Evolutionary conservation across 345 rosid species (phyloP).

Genomic region (Eucalyptus viminalis): DNA sequence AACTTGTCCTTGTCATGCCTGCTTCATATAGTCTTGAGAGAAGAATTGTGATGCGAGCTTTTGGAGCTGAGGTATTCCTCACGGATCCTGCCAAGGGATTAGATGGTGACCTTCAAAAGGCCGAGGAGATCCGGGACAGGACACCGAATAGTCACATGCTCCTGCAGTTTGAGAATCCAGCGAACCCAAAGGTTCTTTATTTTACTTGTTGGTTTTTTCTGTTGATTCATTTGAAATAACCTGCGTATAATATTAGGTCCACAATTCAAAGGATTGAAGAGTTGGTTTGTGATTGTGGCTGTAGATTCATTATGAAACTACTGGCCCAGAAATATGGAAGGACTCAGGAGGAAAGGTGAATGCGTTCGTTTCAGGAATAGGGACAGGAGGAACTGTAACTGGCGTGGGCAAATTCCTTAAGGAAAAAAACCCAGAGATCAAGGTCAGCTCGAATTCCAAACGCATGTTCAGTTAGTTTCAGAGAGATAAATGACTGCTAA

Average conservation of each 20-base stretch:
- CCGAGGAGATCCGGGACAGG: constrained; percentile 39
- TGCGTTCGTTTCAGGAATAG: constrained; percentile 29
- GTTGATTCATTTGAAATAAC: background rate
- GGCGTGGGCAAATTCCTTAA: constrained; percentile 60
- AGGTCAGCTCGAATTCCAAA: constrained; percentile 16
- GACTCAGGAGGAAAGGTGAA: constrained; percentile 35
- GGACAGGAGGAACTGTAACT: constrained; percentile 42
- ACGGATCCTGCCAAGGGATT: constrained; percentile 35
- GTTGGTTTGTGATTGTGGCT: background rate
- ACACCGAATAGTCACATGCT: constrained; percentile 48
- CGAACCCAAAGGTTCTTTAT: constrained; percentile 50
- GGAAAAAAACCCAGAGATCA: constrained; percentile 42
- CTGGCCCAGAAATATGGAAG: constrained; percentile 27
- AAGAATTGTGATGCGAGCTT: constrained; percentile 46
- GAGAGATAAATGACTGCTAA: background rate
- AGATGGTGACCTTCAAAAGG: constrained; percentile 24
- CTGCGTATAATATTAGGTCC: background rate
- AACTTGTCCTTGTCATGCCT: constrained; percentile 49
- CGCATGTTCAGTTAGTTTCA: background rate
- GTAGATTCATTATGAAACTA: constrained; percentile 60
- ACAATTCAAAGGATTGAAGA: background rate
- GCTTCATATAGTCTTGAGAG: constrained; percentile 49
- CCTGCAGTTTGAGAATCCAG: constrained; percentile 42
- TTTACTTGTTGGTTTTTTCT: background rate
- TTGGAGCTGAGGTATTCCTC: constrained; percentile 59